Percentiles rank a stretch among this genome's conserved stretches.
These are phyloP conservation scores for Globisporangium paroecandrum DNA, from an alignment of 352 stramenopile species.

Conservation along the genomic window DNA sequence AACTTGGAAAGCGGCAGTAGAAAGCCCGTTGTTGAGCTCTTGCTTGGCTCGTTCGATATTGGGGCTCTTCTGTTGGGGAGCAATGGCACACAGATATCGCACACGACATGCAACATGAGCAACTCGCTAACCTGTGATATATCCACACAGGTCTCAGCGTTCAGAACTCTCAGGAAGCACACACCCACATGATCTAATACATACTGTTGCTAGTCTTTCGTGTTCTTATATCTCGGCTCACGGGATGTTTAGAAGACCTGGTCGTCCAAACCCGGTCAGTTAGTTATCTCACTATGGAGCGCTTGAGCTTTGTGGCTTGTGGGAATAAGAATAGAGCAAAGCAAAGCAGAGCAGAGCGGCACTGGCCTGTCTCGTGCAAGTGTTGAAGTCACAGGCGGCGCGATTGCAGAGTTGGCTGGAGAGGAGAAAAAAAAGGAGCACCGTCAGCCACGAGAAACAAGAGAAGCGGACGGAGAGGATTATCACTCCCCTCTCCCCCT, in stretches of 20 bases:
- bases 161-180: background rate
- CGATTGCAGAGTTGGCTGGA: slow-evolving; percentile 4
- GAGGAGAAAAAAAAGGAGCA: background rate
- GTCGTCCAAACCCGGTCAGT: background rate
- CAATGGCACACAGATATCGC: too few relatives aligned
- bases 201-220: background rate
- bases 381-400: slow-evolving; percentile 7
- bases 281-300: background rate
- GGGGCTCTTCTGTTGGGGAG: too few relatives aligned
- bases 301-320: background rate
- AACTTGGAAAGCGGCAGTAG: background rate
- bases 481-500: background rate
- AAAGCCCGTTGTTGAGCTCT: background rate
- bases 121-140: too few relatives aligned
- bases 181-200: background rate
- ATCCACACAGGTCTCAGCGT: too few relatives aligned
- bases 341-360: background rate
- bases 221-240: too few relatives aligned
- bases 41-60: too few relatives aligned
- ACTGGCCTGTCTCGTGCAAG: background rate
- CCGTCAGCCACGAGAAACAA: background rate
- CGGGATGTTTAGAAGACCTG: background rate
- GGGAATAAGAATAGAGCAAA: background rate
- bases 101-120: too few relatives aligned
- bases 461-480: background rate